Percentiles rank a stretch among this genome's conserved stretches.
phyloP scores from a whole-genome alignment of 805 yeast species.

The Kluyveromyces siamensis region DNA sequence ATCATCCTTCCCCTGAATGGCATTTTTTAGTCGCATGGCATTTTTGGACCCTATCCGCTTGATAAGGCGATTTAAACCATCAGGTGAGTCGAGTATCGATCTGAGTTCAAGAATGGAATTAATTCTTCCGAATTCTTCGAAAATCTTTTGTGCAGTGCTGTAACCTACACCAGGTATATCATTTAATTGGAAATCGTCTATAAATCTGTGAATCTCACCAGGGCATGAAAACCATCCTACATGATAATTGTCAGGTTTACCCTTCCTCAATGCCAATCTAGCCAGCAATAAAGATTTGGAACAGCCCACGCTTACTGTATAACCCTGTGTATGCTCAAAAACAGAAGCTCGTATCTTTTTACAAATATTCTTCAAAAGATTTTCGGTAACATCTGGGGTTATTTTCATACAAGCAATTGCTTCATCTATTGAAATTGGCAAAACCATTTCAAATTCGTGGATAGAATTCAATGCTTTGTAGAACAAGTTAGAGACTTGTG shows the following conservation, averaged over 20 bases:
- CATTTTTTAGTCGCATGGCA: slow-evolving; percentile 53
- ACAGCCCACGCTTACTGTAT: slow-evolving; percentile 76
- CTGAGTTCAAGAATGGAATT: slow-evolving; percentile 3
- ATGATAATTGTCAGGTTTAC: slow-evolving; percentile 71
- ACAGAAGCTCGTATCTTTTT: slow-evolving; percentile 31
- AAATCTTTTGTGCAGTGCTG: slow-evolving; percentile 33
- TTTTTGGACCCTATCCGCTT: slow-evolving; percentile 56
- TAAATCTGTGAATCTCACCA: slow-evolving; percentile 27
- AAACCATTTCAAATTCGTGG: slow-evolving; percentile 35
- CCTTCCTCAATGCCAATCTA: slow-evolving; percentile 57
- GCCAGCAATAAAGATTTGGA: slow-evolving; percentile 69
- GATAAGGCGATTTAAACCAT: slow-evolving; percentile 4
- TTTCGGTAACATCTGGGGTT: slow-evolving; percentile 13
- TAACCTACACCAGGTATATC: slow-evolving; percentile 60
- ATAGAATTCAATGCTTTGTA: slow-evolving; percentile 43
- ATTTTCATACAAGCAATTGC: slow-evolving; percentile 39
- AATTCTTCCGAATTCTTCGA: background rate
- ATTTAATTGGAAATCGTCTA: slow-evolving; percentile 19
- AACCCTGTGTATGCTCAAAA: slow-evolving; percentile 35
- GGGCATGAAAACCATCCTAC: slow-evolving; percentile 32
- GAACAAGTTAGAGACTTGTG: slow-evolving; percentile 50
- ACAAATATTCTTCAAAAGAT: slow-evolving; percentile 20
- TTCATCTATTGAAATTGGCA: slow-evolving; percentile 90
- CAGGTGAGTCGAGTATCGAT: background rate
- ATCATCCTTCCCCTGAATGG: slow-evolving; percentile 59